Conservation (phyloP, 306 rosid species). For the Cicer chorassanicum region DNA sequence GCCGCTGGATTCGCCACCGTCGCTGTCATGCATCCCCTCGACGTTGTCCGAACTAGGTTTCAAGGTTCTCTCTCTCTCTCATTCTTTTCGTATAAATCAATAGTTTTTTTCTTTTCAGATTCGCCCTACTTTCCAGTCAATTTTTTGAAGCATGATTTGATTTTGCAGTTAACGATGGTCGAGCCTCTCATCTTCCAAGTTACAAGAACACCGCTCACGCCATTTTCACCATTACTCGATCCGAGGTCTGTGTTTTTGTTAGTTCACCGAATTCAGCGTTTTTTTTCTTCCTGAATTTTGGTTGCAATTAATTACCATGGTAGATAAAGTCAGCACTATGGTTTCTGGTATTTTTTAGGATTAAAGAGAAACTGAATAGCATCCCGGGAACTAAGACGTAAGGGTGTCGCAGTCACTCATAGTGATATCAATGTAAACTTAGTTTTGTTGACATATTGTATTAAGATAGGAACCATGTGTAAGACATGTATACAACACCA, state of each 20-base stretch:
- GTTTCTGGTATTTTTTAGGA: neutral
- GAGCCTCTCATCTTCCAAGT: constrained; percentile 68
- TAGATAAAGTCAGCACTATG: neutral
- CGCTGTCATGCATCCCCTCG: constrained; percentile 85
- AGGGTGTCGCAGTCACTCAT: neutral
- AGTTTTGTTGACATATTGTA: neutral
- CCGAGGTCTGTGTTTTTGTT: constrained; percentile 65
- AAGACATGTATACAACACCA: neutral
- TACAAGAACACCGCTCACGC: constrained; percentile 90
- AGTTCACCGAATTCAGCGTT: neutral
- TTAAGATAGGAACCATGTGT: neutral
- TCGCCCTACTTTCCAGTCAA: neutral
- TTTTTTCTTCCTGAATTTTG: neutral
- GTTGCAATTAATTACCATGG: neutral
- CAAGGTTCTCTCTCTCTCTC: constrained; percentile 58
- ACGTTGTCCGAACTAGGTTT: constrained; percentile 92
- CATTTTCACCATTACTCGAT: constrained; percentile 78
- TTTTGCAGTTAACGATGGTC: constrained; percentile 81
- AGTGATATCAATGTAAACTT: neutral
- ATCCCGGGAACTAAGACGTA: neutral
- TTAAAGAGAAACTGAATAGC: constrained; percentile 11
- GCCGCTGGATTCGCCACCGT: constrained; percentile 88
- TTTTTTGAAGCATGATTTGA: constrained; percentile 8
- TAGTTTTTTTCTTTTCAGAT: neutral
- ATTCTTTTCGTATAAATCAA: neutral